Conservation (phyloP, 2,329 filamentous ascomycete genomes). For the Leptographium procerum region DNA sequence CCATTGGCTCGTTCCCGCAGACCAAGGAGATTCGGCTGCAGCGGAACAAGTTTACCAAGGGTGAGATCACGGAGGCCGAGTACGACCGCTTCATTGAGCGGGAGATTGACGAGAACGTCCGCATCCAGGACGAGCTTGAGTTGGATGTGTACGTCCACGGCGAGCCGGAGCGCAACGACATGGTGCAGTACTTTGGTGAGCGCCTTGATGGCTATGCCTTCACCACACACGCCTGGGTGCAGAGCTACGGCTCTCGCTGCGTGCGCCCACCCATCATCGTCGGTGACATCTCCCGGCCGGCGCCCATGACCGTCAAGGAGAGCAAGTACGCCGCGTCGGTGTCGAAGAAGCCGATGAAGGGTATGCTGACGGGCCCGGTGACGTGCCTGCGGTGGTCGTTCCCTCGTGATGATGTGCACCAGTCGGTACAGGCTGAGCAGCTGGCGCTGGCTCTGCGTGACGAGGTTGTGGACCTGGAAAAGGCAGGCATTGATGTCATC, state of each 20-base stretch:
- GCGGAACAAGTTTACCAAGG: constrained; percentile 98
- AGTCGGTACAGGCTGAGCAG: constrained; percentile 97
- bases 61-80: constrained; percentile 80
- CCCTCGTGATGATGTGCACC: constrained; percentile 98
- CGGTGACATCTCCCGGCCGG: constrained; percentile 93
- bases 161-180: constrained; percentile 99
- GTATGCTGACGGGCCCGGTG: constrained; percentile 98
- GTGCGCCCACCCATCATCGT: constrained; percentile 97
- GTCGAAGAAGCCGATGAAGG: constrained; percentile 99
- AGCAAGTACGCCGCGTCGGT: constrained; percentile 95
- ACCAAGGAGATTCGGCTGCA: constrained; percentile 96
- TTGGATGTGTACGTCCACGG: constrained; percentile 97
- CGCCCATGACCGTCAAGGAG: constrained; percentile 99
- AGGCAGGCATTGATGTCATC: constrained; percentile 93
- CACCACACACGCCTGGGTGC: constrained; percentile 96
- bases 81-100: constrained; percentile 99
- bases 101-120: constrained; percentile 90
- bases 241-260: constrained; percentile 96
- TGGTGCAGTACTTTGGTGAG: constrained; percentile 99
- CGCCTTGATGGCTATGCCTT: constrained; percentile 93
- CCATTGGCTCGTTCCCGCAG: constrained; percentile 98
- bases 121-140: constrained; percentile 95
- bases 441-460: constrained; percentile 96
- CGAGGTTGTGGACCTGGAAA: constrained; percentile 95
- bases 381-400: constrained; percentile 99